Conservation (phyloP, 2,329 filamentous ascomycete genomes). For the Apiospora saccharicola region DNA sequence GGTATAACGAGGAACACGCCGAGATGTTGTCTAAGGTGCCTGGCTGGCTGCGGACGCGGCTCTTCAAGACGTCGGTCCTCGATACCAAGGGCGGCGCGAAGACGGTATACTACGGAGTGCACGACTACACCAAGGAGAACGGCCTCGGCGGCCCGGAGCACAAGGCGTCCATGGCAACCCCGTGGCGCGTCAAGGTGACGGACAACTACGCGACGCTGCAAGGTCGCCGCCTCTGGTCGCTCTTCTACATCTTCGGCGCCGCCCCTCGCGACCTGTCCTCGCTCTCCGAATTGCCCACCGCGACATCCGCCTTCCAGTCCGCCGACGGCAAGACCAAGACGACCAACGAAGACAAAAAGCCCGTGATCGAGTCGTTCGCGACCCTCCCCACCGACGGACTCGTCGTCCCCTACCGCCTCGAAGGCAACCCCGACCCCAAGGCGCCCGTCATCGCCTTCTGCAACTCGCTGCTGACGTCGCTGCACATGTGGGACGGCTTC, state of each 20-base stretch:
- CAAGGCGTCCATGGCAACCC: constrained; percentile 67
- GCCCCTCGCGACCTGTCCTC: constrained; percentile 72
- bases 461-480: constrained; percentile 82
- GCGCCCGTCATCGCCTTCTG: constrained; percentile 78
- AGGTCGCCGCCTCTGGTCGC: constrained; percentile 67
- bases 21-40: constrained; percentile 75
- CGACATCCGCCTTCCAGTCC: constrained; percentile 58
- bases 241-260: constrained; percentile 83
- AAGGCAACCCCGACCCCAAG: constrained; percentile 70
- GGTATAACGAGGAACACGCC: constrained; percentile 80
- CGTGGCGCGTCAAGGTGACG: constrained; percentile 67
- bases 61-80: constrained; percentile 72
- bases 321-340: constrained; percentile 65
- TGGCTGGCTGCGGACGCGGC: constrained; percentile 78
- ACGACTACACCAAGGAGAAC: constrained; percentile 75
- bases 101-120: constrained; percentile 69
- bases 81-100: constrained; percentile 51
- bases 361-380: constrained; percentile 71
- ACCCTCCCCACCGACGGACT: constrained; percentile 74
- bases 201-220: constrained; percentile 64
- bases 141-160: constrained; percentile 71
- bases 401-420: constrained; percentile 74
- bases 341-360: constrained; percentile 51
- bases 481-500: constrained; percentile 83
- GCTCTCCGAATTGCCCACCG: constrained; percentile 57